A percentile compares a stretch with the other conserved stretches of the same genome.
Conservation (phyloP, 129 eudicot species). For the Oenanthe sinensis region DNA sequence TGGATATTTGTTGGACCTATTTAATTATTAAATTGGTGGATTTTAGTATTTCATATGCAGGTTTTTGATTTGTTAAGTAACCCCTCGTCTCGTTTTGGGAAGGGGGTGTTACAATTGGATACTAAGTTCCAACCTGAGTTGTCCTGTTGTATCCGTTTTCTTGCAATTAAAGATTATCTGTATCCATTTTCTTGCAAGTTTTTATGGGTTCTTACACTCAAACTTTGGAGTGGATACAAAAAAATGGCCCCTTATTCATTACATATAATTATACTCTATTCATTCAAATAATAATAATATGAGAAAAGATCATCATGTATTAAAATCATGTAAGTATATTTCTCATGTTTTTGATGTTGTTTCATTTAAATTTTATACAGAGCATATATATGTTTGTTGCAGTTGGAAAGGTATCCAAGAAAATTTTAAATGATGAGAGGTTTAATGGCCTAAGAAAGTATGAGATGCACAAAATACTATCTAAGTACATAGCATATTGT, state of each 20-base stretch:
- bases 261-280: conserved; percentile 56
- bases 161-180: not conserved
- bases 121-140: not conserved
- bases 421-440: conserved; percentile 55
- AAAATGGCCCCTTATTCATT: conserved; percentile 54
- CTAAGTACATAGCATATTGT: conserved; percentile 52
- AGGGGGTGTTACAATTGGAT: too few relatives aligned
- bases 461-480: conserved; percentile 43
- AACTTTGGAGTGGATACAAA: conserved; percentile 46
- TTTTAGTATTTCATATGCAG: too few relatives aligned
- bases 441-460: conserved; percentile 34
- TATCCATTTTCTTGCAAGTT: not conserved
- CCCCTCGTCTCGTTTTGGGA: too few relatives aligned
- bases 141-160: too few relatives aligned
- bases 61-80: too few relatives aligned
- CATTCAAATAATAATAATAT: conserved; percentile 30
- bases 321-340: conserved; percentile 52
- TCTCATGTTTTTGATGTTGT: not conserved
- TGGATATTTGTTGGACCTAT: too few relatives aligned
- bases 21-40: too few relatives aligned
- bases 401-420: conserved; percentile 74
- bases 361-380: not conserved
- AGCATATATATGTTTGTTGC: conserved; percentile 8
- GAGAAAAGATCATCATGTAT: conserved; percentile 39
- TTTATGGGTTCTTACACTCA: not conserved